Conservation (phyloP, 2,329 filamentous ascomycete species). For the Hymenoscyphus salicellus region DNA sequence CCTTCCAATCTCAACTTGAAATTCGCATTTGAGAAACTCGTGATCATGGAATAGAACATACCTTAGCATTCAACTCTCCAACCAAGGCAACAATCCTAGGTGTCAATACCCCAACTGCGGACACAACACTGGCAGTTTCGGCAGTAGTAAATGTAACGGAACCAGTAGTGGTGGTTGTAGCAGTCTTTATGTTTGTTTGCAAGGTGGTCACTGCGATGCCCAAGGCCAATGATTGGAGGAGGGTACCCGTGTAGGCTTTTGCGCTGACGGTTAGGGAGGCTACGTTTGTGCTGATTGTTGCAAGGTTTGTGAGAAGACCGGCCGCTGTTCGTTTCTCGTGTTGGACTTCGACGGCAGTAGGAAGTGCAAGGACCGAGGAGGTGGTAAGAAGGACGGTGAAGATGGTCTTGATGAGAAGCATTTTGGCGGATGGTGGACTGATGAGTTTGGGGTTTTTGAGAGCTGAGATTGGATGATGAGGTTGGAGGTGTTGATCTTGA, state of each 20-base stretch:
- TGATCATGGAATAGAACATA: not conserved
- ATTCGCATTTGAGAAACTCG: not conserved
- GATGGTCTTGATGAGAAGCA: conserved; percentile 15
- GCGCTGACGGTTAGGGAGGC: conserved; percentile 11
- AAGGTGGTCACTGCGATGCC: conserved; percentile 12
- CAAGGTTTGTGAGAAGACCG: conserved; percentile 15
- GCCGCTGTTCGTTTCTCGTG: conserved; percentile 8
- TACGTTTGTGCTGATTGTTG: conserved; percentile 15
- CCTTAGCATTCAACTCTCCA: conserved; percentile 13
- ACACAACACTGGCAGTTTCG: not conserved
- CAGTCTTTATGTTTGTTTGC: conserved; percentile 12
- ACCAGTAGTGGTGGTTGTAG: conserved; percentile 13
- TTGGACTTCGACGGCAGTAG: conserved; percentile 8
- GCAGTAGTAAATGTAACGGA: not conserved
- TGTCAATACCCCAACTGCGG: conserved; percentile 10
- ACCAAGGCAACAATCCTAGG: conserved; percentile 12
- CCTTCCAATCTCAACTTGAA: too few relatives aligned
- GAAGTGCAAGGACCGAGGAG: conserved; percentile 1
- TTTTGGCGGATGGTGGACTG: conserved; percentile 5
- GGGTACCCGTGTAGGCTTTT: conserved; percentile 11
- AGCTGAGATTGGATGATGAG: too few relatives aligned
- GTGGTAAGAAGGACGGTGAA: conserved; percentile 11
- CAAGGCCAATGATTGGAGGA: conserved; percentile 13
- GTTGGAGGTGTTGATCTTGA: too few relatives aligned
- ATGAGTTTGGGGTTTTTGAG: not conserved